Conservation (phyloP, 2,329 filamentous ascomycete species). For the Calonectria fujianensis region DNA sequence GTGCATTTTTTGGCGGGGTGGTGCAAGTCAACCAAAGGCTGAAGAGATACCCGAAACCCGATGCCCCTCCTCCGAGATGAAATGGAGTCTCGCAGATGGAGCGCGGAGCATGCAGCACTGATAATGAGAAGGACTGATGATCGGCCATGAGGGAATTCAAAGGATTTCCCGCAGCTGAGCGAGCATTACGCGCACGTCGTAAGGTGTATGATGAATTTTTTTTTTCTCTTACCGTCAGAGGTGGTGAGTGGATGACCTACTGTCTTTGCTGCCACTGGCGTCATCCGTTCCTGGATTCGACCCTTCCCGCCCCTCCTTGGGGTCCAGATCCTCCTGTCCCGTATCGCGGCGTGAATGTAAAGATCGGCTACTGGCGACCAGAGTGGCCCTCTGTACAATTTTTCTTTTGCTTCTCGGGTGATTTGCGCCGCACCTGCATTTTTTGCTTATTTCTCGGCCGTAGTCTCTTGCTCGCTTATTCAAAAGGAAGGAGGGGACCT, state of each 20-base stretch:
- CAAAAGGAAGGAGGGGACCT: conserved; percentile 15
- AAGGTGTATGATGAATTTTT: neutral
- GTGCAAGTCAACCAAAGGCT: conserved; percentile 14
- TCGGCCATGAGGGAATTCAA: conserved; percentile 33
- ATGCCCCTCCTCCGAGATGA: conserved; percentile 17
- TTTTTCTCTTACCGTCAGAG: neutral
- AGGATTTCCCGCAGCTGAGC: neutral
- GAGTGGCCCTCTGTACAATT: conserved; percentile 9
- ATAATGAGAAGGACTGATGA: conserved; percentile 18
- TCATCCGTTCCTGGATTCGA: conserved; percentile 36
- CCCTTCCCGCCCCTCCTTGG: conserved; percentile 34
- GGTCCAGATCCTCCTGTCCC: conserved; percentile 22
- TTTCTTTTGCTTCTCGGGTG: conserved; percentile 20
- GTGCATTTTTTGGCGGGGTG: conserved; percentile 16
- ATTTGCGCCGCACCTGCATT: conserved; percentile 21
- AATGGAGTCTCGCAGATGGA: conserved; percentile 17
- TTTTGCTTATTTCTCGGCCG: conserved; percentile 23
- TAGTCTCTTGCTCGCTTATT: conserved; percentile 22
- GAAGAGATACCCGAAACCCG: conserved; percentile 23
- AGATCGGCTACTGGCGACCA: neutral
- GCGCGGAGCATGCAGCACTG: conserved; percentile 8
- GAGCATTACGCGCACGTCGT: conserved; percentile 27
- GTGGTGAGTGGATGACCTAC: conserved; percentile 11
- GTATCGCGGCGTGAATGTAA: conserved; percentile 27
- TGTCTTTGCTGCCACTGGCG: conserved; percentile 32